Evolutionary conservation across 345 rosid genomes (phyloP).

Genomic region (Lepidium didymum): DNA sequence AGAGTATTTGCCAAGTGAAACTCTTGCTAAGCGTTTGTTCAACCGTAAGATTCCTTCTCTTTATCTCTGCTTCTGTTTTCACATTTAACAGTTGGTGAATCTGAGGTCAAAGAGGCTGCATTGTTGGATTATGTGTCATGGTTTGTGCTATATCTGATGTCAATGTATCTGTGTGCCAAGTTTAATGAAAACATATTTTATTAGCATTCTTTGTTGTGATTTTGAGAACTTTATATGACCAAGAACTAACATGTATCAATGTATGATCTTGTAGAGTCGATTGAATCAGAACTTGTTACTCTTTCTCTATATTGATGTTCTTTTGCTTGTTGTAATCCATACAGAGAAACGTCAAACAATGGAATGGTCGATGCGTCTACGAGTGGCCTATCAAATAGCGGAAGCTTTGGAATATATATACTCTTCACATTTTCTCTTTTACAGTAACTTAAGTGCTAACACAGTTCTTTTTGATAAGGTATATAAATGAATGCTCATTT

Average conservation of each 20-base stretch:
- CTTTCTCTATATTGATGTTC: background rate
- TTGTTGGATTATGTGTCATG: background rate
- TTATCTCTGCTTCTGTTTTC: background rate
- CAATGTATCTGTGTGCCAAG: background rate
- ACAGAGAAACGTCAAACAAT: conserved; percentile 81
- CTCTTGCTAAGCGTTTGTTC: conserved; percentile 71
- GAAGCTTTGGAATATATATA: conserved; percentile 74
- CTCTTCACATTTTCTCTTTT: conserved; percentile 48
- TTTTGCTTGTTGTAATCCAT: conserved; percentile 8
- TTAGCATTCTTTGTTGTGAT: background rate
- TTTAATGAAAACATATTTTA: background rate
- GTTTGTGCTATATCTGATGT: background rate
- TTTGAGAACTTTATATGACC: too few relatives aligned
- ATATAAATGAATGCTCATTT: background rate
- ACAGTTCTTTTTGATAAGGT: conserved; percentile 89
- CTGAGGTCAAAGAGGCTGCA: background rate
- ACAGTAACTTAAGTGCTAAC: conserved; percentile 70
- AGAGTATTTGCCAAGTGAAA: conserved; percentile 72
- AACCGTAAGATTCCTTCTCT: conserved; percentile 47
- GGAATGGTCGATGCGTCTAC: conserved; percentile 72
- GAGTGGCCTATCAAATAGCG: conserved; percentile 64
- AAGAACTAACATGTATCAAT: background rate
- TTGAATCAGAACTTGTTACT: background rate
- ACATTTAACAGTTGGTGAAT: background rate
- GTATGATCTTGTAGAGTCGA: background rate